Conservation (phyloP, 805 yeast genomes). For the Suhomyces faveliae region DNA sequence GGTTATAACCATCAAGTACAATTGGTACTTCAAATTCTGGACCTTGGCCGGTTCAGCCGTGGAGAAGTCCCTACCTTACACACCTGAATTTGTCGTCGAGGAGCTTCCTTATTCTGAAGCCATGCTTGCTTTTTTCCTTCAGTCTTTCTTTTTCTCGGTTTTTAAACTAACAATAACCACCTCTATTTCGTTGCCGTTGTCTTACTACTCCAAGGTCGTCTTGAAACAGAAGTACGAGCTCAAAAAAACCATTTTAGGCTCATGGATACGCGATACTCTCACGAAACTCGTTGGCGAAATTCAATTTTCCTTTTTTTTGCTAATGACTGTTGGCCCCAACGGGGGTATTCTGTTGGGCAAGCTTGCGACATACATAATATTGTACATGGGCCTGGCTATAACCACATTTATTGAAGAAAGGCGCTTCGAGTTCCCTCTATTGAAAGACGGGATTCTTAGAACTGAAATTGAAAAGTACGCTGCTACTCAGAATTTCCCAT, state of each 20-base stretch:
- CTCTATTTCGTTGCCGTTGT: slow-evolving; percentile 61
- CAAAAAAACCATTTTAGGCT: slow-evolving; percentile 74
- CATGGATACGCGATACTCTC: slow-evolving; percentile 72
- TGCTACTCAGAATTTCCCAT: slow-evolving; percentile 73
- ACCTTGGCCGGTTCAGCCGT: slow-evolving; percentile 59
- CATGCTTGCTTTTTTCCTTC: slow-evolving; percentile 61
- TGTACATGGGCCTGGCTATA: too few species aligned
- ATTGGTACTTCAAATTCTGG: slow-evolving; percentile 47
- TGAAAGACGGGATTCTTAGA: slow-evolving; percentile 87
- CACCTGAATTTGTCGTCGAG: slow-evolving; percentile 37
- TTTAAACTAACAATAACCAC: slow-evolving; percentile 52
- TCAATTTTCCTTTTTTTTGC: slow-evolving; percentile 74
- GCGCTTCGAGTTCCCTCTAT: slow-evolving; percentile 86
- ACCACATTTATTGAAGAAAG: slow-evolving; percentile 87
- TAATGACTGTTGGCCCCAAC: slow-evolving; percentile 76
- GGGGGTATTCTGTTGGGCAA: too few species aligned
- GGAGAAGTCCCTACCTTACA: slow-evolving; percentile 44
- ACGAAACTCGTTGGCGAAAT: slow-evolving; percentile 55
- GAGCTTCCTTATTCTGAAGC: too few species aligned
- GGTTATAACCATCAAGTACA: slow-evolving; percentile 54
- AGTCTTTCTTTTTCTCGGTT: slow-evolving; percentile 62
- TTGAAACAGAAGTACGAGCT: slow-evolving; percentile 92
- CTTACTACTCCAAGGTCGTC: slow-evolving; percentile 78
- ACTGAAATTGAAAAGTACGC: slow-evolving; percentile 80
- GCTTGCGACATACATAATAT: too few species aligned